Base-by-base conservation (phyloP, 805 yeast species). In the Yamadazyma kitorensis region DNA sequence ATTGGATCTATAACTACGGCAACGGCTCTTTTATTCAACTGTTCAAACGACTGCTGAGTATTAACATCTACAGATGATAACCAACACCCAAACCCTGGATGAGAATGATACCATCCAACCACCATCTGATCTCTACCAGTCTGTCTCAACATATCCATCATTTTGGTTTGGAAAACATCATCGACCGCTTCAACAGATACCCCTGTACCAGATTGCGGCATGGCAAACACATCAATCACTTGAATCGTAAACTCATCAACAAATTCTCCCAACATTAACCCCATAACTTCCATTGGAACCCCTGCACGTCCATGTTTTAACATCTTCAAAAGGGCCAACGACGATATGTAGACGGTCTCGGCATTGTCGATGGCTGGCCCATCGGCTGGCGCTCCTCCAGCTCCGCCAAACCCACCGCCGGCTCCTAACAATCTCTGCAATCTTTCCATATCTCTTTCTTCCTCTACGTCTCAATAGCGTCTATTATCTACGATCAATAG, bases 31-130 rank as follows among this genome's bases (percentile, higher is more conserved):
- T 82, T 82, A 59, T 91, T 91, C 61, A 93, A 78, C 61, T 88
- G 97, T 59, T 93, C 99, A 55, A 93, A 93, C 22, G 96, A 86
- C 59, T 91, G 96, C 57, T 93, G 99, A 3, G 99, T 93, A 61
- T 88, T 87, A 41, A 93, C 95, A 74, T 93, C 99, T 18, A 93
- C 98, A 18, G 89, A 80, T 9, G 98, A 89, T 49, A 93, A 73
- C 99, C 99, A 93, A 70, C 99, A 93, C n/a, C 98, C 98, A 59
- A 91, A 93, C 12, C 98, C 98, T 4, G 98, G 98, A 64, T 93
- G 98, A 10, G 98, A 89, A 59, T 93, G 99, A 68, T 93, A 93
- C 99, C 99, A 93, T 21, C 99, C 99, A 31, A 93, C 99, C 34
- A 93, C 98, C 86, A 86, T 88, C 59, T 93, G 95, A 63, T 89